phyloP scores from a whole-genome alignment of 2,329 filamentous ascomycete genomes.

The Rutstroemia sp. region DNA sequence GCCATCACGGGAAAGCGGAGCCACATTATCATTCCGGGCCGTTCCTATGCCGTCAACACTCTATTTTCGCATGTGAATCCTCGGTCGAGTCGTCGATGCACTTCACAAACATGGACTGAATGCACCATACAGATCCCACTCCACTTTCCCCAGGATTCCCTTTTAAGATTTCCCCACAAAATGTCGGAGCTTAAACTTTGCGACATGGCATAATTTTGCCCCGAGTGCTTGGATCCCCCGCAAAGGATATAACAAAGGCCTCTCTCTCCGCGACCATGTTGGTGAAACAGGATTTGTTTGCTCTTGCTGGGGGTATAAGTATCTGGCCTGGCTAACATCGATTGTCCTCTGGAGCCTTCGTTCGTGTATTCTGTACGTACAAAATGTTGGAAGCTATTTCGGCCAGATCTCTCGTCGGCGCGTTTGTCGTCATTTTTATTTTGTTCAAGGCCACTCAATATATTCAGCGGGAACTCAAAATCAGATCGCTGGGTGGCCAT shows the following conservation, averaged over 20 bases:
- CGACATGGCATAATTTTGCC: slow-evolving; percentile 13
- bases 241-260: neutral
- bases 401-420: slow-evolving; percentile 34
- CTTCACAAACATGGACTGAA: neutral
- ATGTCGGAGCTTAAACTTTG: slow-evolving; percentile 11
- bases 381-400: slow-evolving; percentile 30
- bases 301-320: too few relatives aligned
- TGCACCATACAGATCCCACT: too few relatives aligned
- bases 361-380: neutral
- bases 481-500: slow-evolving; percentile 40
- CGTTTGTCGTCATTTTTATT: slow-evolving; percentile 13
- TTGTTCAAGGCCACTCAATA: slow-evolving; percentile 28
- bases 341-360: neutral
- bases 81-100: neutral
- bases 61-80: neutral
- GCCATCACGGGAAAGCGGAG: too few relatives aligned
- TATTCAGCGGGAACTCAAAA: slow-evolving; percentile 37
- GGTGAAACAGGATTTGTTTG: too few relatives aligned
- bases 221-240: neutral
- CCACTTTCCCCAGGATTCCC: neutral
- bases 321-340: too few relatives aligned
- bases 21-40: too few relatives aligned
- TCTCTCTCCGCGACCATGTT: neutral
- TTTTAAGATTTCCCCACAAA: neutral
- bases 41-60: neutral